Conservation (phyloP, 1,284 basidiomycete genomes). For the Cutaneotrichosporon mucoides region DNA sequence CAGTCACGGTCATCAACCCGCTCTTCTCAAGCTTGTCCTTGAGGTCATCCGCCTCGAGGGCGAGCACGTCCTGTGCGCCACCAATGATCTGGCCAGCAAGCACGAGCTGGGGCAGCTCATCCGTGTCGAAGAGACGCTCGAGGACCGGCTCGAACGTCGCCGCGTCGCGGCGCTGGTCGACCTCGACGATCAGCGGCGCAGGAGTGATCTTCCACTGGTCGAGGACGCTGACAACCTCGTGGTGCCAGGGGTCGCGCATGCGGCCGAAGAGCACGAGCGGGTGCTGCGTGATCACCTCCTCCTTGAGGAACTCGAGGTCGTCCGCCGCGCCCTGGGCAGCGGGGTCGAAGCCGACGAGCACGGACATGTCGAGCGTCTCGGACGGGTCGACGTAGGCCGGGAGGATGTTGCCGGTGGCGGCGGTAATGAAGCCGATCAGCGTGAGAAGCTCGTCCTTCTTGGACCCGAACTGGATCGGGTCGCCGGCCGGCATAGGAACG, state of each 20-base stretch:
- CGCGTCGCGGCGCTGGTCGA: conserved; percentile 62
- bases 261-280: conserved; percentile 75
- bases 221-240: conserved; percentile 65
- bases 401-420: conserved; percentile 71
- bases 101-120: conserved; percentile 63
- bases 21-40: conserved; percentile 55
- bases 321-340: conserved; percentile 55
- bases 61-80: conserved; percentile 57
- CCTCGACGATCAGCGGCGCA: conserved; percentile 65
- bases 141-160: conserved; percentile 54
- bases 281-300: conserved; percentile 62
- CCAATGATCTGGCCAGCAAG: conserved; percentile 63
- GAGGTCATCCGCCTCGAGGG: conserved; percentile 54
- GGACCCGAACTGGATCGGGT: conserved; percentile 8
- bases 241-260: conserved; percentile 55
- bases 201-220: conserved; percentile 61
- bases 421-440: conserved; percentile 66
- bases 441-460: conserved; percentile 68
- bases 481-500: neutral
- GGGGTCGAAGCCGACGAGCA: conserved; percentile 78
- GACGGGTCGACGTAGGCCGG: conserved; percentile 62
- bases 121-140: conserved; percentile 56
- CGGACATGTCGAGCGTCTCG: conserved; percentile 65
- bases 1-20: conserved; percentile 54
- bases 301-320: conserved; percentile 41